Percentiles rank a stretch among this genome's conserved stretches.
Evolutionary conservation across 2,329 filamentous ascomycete genomes (phyloP).

Genomic region (Dothistroma pini): DNA sequence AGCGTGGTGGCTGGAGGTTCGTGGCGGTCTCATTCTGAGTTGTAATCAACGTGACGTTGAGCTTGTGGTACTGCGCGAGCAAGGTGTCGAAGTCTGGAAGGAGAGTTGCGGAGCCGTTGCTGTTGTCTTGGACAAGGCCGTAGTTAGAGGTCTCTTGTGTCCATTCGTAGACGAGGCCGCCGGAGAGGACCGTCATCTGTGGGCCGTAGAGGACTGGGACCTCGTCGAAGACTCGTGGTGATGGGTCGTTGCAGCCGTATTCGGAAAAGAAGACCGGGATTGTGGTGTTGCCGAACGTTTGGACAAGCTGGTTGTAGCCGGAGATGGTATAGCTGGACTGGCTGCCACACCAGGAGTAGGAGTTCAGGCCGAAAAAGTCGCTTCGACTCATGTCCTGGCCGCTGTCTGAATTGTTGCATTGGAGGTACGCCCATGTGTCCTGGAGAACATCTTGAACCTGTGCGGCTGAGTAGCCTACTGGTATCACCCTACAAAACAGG

Average conservation of each 20-base stretch:
- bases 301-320: slow-evolving; percentile 60
- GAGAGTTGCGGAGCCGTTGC: slow-evolving; percentile 43
- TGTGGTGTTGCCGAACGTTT: slow-evolving; percentile 61
- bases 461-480: slow-evolving; percentile 67
- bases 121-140: slow-evolving; percentile 46
- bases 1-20: slow-evolving; percentile 57
- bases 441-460: slow-evolving; percentile 70
- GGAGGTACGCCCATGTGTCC: slow-evolving; percentile 73
- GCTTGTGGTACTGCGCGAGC: slow-evolving; percentile 66
- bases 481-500: slow-evolving; percentile 42
- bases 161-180: slow-evolving; percentile 79
- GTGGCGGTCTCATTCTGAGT: slow-evolving; percentile 57
- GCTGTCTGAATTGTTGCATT: slow-evolving; percentile 58
- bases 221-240: slow-evolving; percentile 73
- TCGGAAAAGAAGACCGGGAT: slow-evolving; percentile 81
- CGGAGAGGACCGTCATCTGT: slow-evolving; percentile 69
- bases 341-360: slow-evolving; percentile 70
- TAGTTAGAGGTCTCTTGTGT: slow-evolving; percentile 64
- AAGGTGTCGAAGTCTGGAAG: slow-evolving; percentile 61
- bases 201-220: slow-evolving; percentile 67
- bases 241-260: slow-evolving; percentile 70
- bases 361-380: slow-evolving; percentile 76
- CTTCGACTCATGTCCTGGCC: slow-evolving; percentile 56
- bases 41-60: slow-evolving; percentile 68
- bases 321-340: slow-evolving; percentile 60